These are phyloP conservation scores for Globisporangium viniferum DNA, from an alignment of 352 stramenopile species.

Conservation along the genomic window DNA sequence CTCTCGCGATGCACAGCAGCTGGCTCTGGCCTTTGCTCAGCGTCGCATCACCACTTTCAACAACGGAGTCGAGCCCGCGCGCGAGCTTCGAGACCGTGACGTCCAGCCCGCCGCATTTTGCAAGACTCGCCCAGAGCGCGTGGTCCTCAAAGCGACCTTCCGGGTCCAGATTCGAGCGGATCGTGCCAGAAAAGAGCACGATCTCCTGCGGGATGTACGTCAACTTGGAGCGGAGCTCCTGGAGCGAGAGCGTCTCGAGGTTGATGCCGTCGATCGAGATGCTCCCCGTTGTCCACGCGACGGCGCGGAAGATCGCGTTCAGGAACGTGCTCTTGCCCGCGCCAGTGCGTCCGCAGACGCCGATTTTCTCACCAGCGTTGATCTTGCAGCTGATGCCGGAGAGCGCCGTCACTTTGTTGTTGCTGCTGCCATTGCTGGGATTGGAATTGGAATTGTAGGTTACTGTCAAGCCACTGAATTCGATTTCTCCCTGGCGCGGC, in stretches of 20 bases:
- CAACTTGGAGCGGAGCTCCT: slow-evolving; percentile 59
- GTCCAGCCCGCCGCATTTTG: slow-evolving; percentile 46
- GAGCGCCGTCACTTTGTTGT: slow-evolving; percentile 29
- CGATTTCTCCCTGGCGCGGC: slow-evolving; percentile 50
- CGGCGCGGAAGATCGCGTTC: slow-evolving; percentile 73
- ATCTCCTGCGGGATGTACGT: slow-evolving; percentile 85
- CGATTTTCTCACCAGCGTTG: slow-evolving; percentile 56
- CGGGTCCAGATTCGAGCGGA: slow-evolving; percentile 88
- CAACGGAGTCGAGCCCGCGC: slow-evolving; percentile 42
- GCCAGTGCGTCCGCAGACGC: slow-evolving; percentile 87
- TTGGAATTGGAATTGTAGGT: slow-evolving; percentile 19
- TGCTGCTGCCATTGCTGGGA: background rate
- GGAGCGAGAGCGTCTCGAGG: slow-evolving; percentile 54
- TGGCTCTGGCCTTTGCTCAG: slow-evolving; percentile 79
- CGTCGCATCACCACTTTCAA: slow-evolving; percentile 43
- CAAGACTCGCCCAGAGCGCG: slow-evolving; percentile 55
- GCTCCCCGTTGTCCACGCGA: slow-evolving; percentile 42
- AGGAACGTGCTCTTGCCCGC: slow-evolving; percentile 90
- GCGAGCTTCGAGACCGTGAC: slow-evolving; percentile 38
- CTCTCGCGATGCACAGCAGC: slow-evolving; percentile 71
- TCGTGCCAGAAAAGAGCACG: slow-evolving; percentile 75
- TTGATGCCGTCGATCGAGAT: slow-evolving; percentile 77
- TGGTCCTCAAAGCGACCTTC: slow-evolving; percentile 33
- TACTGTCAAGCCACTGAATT: slow-evolving; percentile 52
- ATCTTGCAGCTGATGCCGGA: slow-evolving; percentile 47